These are phyloP conservation scores for Melastoma candidum DNA, from an alignment of 441 rosid species.

Conservation along the genomic window DNA sequence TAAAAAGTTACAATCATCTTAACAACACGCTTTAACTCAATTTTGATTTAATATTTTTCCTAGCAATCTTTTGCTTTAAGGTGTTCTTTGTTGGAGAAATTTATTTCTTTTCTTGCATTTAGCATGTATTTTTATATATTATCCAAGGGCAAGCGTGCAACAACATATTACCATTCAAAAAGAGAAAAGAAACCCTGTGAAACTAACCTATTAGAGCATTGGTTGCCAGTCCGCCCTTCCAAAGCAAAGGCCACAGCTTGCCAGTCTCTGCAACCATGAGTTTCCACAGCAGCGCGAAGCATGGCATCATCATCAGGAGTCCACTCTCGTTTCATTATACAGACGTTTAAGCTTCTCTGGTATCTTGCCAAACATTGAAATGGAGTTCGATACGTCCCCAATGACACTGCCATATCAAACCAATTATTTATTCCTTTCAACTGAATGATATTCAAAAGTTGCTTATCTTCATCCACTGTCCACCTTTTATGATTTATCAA, in stretches of 20 bases:
- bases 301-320: slow-evolving; percentile 73
- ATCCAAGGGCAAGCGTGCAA: not conserved
- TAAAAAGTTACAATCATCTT: not conserved
- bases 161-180: not conserved
- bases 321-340: slow-evolving; percentile 67
- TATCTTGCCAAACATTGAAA: slow-evolving; percentile 75
- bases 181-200: slow-evolving; percentile 6
- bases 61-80: too few species aligned
- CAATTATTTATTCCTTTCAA: slow-evolving; percentile 58
- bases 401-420: slow-evolving; percentile 52
- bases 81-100: too few species aligned
- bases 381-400: slow-evolving; percentile 78
- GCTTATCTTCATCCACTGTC: slow-evolving; percentile 70
- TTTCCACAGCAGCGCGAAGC: slow-evolving; percentile 62
- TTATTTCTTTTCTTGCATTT: too few species aligned
- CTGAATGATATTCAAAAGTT: slow-evolving; percentile 43
- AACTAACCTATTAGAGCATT: slow-evolving; percentile 88
- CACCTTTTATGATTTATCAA: slow-evolving; percentile 52
- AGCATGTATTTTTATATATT: too few species aligned
- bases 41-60: too few species aligned
- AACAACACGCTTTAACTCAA: too few species aligned
- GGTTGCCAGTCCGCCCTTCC: slow-evolving; percentile 70
- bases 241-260: slow-evolving; percentile 66
- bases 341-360: slow-evolving; percentile 74
- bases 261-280: slow-evolving; percentile 67